Percentiles rank a stretch among this genome's conserved stretches.
Conservation (phyloP, 1,284 basidiomycete species). For the Heterobasidion parviporum region DNA sequence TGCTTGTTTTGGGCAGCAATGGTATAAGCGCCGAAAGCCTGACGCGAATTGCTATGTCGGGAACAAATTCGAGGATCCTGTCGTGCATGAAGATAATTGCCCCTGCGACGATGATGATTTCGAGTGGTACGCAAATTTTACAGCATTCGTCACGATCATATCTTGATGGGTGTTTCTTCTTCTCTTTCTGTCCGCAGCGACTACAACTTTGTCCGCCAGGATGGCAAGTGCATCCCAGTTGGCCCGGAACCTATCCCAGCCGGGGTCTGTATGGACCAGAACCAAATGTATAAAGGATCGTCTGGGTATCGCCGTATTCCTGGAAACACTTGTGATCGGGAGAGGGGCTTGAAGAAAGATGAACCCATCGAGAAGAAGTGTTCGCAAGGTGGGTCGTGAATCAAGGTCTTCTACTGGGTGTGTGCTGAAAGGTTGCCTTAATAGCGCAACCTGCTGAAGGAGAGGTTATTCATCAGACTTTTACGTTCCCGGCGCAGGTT, state of each 20-base stretch:
- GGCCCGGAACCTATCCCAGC: conserved; percentile 84
- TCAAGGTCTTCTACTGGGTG: background rate
- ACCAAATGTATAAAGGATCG: conserved; percentile 75
- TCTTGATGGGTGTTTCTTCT: background rate
- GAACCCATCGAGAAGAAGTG: conserved; percentile 67
- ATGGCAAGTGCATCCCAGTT: conserved; percentile 66
- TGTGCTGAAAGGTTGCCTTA: conserved; percentile 1
- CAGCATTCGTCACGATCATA: background rate
- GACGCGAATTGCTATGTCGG: conserved; percentile 89
- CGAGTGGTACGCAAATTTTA: conserved; percentile 65
- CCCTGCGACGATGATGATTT: conserved; percentile 83
- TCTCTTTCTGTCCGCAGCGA: conserved; percentile 44
- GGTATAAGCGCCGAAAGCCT: conserved; percentile 82
- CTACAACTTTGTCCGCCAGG: conserved; percentile 79
- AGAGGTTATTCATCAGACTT: conserved; percentile 62
- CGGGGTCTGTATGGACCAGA: conserved; percentile 58
- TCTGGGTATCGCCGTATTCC: conserved; percentile 91
- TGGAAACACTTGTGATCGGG: conserved; percentile 78
- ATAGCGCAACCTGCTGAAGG: conserved; percentile 71
- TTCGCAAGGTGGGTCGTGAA: conserved; percentile 41
- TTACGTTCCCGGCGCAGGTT: conserved; percentile 66
- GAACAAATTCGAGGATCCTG: conserved; percentile 83
- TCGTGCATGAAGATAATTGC: conserved; percentile 78
- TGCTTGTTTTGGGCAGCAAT: conserved; percentile 57
- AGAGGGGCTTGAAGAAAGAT: conserved; percentile 59